These are phyloP conservation scores for Aspergillus sclerotioniger DNA, from an alignment of 495 filamentous ascomycete species.

Conservation along the genomic window DNA sequence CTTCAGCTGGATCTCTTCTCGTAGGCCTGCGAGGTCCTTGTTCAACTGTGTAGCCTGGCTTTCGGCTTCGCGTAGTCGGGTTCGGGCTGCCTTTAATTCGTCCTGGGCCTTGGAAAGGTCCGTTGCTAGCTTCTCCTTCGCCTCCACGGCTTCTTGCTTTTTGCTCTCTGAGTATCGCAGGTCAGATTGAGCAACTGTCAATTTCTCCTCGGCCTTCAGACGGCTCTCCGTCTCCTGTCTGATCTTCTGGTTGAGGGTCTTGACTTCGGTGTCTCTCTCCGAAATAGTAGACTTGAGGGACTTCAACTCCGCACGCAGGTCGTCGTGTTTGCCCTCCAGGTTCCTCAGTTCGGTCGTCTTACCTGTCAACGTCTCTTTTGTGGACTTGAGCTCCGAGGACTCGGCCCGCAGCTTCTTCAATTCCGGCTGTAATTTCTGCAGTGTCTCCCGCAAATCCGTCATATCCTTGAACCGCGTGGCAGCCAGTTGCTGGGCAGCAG, in stretches of 20 bases:
- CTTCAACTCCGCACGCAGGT: constrained; percentile 70
- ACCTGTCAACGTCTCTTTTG: constrained; percentile 68
- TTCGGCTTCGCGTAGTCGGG: constrained; percentile 67
- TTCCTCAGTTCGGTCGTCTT: constrained; percentile 67
- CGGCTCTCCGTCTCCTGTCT: constrained; percentile 69
- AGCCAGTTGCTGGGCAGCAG: constrained; percentile 80
- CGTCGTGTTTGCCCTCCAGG: constrained; percentile 76
- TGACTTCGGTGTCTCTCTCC: constrained; percentile 75
- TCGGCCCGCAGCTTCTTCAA: constrained; percentile 72
- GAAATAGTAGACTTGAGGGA: constrained; percentile 64
- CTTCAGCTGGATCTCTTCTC: constrained; percentile 82
- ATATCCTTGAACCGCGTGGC: constrained; percentile 85
- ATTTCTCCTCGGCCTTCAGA: constrained; percentile 72
- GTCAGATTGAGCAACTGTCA: constrained; percentile 67
- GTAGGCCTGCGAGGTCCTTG: constrained; percentile 61
- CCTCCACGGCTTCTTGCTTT: constrained; percentile 71
- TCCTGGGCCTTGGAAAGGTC: constrained; percentile 71
- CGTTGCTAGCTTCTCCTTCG: constrained; percentile 61
- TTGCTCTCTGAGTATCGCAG: constrained; percentile 71
- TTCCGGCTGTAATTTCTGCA: constrained; percentile 86
- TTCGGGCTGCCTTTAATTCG: constrained; percentile 61
- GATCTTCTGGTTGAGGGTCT: constrained; percentile 70
- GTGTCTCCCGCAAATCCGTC: constrained; percentile 68
- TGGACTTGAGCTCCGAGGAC: constrained; percentile 63
- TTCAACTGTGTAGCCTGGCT: constrained; percentile 63